Conservation (phyloP, 2,329 filamentous ascomycete species). For the Xylariaceae sp. region DNA sequence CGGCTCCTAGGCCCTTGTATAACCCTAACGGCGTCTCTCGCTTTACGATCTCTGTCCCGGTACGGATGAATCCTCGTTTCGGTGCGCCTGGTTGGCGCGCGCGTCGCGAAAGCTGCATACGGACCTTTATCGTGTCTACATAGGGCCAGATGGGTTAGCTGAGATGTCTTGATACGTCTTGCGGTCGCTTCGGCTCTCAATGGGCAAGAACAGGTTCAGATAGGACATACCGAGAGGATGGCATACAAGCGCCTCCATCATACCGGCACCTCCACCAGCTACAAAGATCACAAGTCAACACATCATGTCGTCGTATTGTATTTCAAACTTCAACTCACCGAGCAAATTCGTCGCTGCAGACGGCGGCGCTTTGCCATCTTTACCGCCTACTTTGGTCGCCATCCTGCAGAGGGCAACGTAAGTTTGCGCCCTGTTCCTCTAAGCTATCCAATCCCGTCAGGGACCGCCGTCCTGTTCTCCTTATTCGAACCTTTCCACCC, state of each 20-base stretch:
- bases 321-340: slow-evolving; percentile 47
- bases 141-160: neutral
- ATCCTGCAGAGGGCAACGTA: slow-evolving; percentile 25
- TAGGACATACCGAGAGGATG: slow-evolving; percentile 76
- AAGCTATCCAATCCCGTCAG: neutral
- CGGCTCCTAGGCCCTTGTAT: slow-evolving; percentile 97
- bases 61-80: slow-evolving; percentile 82
- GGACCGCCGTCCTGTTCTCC: neutral
- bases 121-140: slow-evolving; percentile 93
- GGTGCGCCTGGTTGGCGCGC: slow-evolving; percentile 80
- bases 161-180: neutral
- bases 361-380: slow-evolving; percentile 69
- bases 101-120: slow-evolving; percentile 94
- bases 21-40: slow-evolving; percentile 89
- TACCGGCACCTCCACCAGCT: slow-evolving; percentile 95
- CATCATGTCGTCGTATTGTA: neutral
- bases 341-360: slow-evolving; percentile 89
- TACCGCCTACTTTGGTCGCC: slow-evolving; percentile 42
- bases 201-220: slow-evolving; percentile 8
- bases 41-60: slow-evolving; percentile 80
- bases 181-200: neutral
- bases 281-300: slow-evolving; percentile 17
- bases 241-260: slow-evolving; percentile 98
- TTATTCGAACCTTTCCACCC: neutral
- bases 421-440: slow-evolving; percentile 22